A percentile compares a stretch with the other conserved stretches of the same genome.
Evolutionary conservation across 2,329 filamentous ascomycete species (phyloP).

Genomic region (Clonostachys sp.): DNA sequence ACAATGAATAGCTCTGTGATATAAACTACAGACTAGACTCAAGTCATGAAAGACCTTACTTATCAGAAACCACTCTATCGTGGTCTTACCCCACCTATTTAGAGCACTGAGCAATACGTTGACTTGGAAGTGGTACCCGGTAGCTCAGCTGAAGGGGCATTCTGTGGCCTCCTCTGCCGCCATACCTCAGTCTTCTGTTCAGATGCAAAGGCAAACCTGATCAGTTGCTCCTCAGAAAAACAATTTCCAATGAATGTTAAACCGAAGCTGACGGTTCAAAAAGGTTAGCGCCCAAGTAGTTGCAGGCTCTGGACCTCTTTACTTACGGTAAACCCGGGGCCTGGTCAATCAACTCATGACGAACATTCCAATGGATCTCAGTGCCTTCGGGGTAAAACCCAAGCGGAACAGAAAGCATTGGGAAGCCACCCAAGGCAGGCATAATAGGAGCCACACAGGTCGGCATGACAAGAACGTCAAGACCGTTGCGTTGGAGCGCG

Average conservation of each 20-base stretch:
- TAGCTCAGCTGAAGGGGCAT: too few relatives aligned
- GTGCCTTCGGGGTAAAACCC: constrained; percentile 50
- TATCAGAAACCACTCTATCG: too few relatives aligned
- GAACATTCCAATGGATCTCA: not conserved
- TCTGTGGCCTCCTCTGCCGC: too few relatives aligned
- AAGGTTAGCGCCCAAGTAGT: not conserved
- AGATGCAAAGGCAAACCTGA: not conserved
- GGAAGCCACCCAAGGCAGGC: constrained; percentile 52
- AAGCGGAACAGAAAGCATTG: constrained; percentile 59
- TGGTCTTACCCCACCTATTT: too few relatives aligned
- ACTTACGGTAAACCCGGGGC: not conserved
- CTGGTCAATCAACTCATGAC: not conserved
- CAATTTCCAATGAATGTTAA: not conserved
- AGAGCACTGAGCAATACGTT: too few relatives aligned
- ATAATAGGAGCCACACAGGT: constrained; percentile 39
- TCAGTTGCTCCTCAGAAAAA: not conserved
- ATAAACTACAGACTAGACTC: too few relatives aligned
- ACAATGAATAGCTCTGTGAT: too few relatives aligned
- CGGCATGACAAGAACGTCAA: constrained; percentile 60
- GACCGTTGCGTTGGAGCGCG: constrained; percentile 47
- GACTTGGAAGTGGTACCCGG: too few relatives aligned
- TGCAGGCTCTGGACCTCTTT: not conserved
- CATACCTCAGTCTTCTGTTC: not conserved
- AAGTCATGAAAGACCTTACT: too few relatives aligned
- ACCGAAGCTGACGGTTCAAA: not conserved